Conservation (phyloP, 164 flowering plant genomes). For the Dillenia turbinata region DNA sequence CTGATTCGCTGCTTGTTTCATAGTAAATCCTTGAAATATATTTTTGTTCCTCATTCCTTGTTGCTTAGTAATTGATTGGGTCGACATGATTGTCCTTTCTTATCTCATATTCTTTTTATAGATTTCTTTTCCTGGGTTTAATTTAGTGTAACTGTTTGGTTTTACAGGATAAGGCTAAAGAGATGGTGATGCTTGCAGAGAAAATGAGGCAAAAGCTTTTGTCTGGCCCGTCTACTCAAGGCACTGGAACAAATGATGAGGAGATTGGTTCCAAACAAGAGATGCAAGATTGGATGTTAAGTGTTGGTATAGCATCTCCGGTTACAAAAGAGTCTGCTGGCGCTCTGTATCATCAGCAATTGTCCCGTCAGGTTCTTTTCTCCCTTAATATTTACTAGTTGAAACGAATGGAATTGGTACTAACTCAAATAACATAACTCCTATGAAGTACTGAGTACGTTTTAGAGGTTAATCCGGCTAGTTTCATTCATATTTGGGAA, state of each 20-base stretch:
- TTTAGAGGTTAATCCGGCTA: too few relatives aligned
- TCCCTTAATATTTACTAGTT: background rate
- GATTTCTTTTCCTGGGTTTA: too few relatives aligned
- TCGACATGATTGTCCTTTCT: too few relatives aligned
- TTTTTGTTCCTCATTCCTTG: too few relatives aligned
- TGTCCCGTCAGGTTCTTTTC: slow-evolving; percentile 86
- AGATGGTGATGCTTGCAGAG: slow-evolving; percentile 96
- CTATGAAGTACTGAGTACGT: too few relatives aligned
- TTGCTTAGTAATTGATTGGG: too few relatives aligned
- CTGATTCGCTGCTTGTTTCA: too few relatives aligned
- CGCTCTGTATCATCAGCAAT: slow-evolving; percentile 91
- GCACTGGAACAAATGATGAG: slow-evolving; percentile 55
- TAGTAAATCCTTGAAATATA: too few relatives aligned
- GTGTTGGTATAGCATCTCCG: slow-evolving; percentile 94
- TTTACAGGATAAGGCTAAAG: slow-evolving; percentile 89
- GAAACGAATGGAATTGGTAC: too few relatives aligned
- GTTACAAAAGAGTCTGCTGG: slow-evolving; percentile 98
- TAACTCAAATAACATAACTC: too few relatives aligned
- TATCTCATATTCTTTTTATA: too few relatives aligned
- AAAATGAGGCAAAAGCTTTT: slow-evolving; percentile 92
- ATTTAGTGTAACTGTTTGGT: background rate
- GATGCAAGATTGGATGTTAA: slow-evolving; percentile 92
- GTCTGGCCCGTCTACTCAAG: slow-evolving; percentile 54
- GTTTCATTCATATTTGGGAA: background rate
- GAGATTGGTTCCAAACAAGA: slow-evolving; percentile 91